A percentile compares a stretch with the other conserved stretches of the same genome.
These are phyloP conservation scores for Aspergillus spinulosporus DNA, from an alignment of 2,329 filamentous ascomycete genomes.

Conservation along the genomic window DNA sequence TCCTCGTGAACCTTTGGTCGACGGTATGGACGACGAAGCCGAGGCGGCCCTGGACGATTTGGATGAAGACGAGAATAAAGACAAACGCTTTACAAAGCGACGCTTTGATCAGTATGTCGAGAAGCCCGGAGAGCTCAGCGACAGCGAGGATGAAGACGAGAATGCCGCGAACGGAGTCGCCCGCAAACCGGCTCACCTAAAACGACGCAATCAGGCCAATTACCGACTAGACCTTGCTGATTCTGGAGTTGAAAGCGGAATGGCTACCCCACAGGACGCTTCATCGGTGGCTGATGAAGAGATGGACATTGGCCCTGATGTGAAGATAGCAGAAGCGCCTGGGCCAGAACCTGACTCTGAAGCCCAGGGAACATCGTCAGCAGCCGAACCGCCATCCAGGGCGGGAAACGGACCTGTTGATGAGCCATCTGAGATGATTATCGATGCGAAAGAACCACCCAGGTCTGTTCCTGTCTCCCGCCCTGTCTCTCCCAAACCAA, in stretches of 20 bases:
- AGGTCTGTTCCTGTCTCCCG: slow-evolving; percentile 33
- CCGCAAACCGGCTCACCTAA: slow-evolving; percentile 50
- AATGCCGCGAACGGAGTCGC: slow-evolving; percentile 67
- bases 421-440: slow-evolving; percentile 34
- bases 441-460: slow-evolving; percentile 33
- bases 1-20: slow-evolving; percentile 55
- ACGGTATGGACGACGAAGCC: slow-evolving; percentile 63
- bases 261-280: slow-evolving; percentile 47
- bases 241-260: slow-evolving; percentile 55
- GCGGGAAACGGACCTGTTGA: slow-evolving; percentile 35
- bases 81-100: slow-evolving; percentile 77
- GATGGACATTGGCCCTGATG: slow-evolving; percentile 37
- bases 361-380: slow-evolving; percentile 32
- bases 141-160: slow-evolving; percentile 87
- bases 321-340: slow-evolving; percentile 44
- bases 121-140: slow-evolving; percentile 77
- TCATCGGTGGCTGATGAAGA: slow-evolving; percentile 49
- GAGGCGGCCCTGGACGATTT: slow-evolving; percentile 67
- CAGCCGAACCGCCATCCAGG: slow-evolving; percentile 32
- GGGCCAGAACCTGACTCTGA: slow-evolving; percentile 38
- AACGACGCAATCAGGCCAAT: slow-evolving; percentile 62
- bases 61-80: slow-evolving; percentile 84
- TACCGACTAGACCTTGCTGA: slow-evolving; percentile 57
- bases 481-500: slow-evolving; percentile 29
- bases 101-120: slow-evolving; percentile 77